Percentiles rank a stretch among this genome's conserved stretches.
phyloP scores from a whole-genome alignment of 352 stramenopile species.

The Globisporangium polare region DNA sequence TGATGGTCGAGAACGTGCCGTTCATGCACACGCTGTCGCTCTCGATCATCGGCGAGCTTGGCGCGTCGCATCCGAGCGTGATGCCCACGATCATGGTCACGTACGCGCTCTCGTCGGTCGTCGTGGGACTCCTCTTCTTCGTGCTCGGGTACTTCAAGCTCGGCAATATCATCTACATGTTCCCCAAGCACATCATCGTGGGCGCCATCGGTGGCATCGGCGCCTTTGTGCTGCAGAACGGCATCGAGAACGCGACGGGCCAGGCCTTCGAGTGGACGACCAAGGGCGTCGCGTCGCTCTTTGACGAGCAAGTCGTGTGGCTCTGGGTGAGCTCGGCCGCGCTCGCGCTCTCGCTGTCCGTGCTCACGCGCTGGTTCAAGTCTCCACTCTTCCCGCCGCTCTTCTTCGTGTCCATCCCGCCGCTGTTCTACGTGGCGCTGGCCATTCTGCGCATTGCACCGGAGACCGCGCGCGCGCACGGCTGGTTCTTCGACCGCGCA shows the following conservation, averaged over 20 bases:
- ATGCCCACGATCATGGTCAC: conserved; percentile 91
- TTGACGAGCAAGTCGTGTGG: conserved; percentile 48
- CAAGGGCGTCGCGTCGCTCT: conserved; percentile 43
- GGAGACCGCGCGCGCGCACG: conserved; percentile 52
- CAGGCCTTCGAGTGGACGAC: conserved; percentile 56
- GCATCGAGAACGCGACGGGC: conserved; percentile 83
- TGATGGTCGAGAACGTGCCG: conserved; percentile 97
- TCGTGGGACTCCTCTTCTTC: conserved; percentile 90
- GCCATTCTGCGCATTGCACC: conserved; percentile 42
- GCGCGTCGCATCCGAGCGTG: conserved; percentile 56
- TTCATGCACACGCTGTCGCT: conserved; percentile 92
- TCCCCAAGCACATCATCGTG: conserved; percentile 93
- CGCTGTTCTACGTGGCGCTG: conserved; percentile 72
- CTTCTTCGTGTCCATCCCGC: conserved; percentile 78
- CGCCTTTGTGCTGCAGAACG: conserved; percentile 82
- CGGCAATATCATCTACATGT: conserved; percentile 91
- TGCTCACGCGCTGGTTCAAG: conserved; percentile 52
- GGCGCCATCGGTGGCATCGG: conserved; percentile 94
- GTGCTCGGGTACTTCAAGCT: conserved; percentile 86
- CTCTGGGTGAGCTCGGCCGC: conserved; percentile 65
- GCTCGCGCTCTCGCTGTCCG: conserved; percentile 42
- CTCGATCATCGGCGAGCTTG: conserved; percentile 82
- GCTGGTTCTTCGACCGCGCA: conserved; percentile 75
- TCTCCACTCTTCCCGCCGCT: conserved; percentile 71
- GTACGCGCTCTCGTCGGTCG: conserved; percentile 85